Conservation (phyloP, 192 early-diverging fungal genomes). For the Podila verticillata region DNA sequence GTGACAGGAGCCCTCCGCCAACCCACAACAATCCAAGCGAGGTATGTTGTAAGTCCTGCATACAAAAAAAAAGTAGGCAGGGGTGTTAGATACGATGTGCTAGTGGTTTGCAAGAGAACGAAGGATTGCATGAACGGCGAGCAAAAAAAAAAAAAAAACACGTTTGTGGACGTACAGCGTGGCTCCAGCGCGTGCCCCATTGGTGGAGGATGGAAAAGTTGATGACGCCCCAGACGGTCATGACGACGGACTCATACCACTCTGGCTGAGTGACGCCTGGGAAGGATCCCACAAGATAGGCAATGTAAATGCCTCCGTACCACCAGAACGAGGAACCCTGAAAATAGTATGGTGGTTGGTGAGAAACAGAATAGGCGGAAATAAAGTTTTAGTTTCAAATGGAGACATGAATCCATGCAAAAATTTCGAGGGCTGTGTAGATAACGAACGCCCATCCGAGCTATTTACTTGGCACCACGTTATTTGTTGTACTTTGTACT, state of each 20-base stretch:
- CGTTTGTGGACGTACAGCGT: constrained; percentile 27
- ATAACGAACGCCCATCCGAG: too few species aligned
- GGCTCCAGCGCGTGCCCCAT: constrained; percentile 55
- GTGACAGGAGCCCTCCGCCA: constrained; percentile 53
- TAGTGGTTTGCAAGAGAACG: not conserved
- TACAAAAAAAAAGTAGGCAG: not conserved
- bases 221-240: constrained; percentile 56
- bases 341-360: not conserved
- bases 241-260: constrained; percentile 50
- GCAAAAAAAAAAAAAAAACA: not conserved
- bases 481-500: not conserved
- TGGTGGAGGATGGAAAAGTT: constrained; percentile 51
- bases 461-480: too few species aligned
- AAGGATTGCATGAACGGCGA: not conserved
- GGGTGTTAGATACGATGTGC: constrained; percentile 4
- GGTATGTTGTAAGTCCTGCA: constrained; percentile 45
- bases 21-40: constrained; percentile 57
- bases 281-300: constrained; percentile 55
- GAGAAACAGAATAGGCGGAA: not conserved
- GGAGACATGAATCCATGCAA: not conserved
- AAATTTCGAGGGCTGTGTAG: not conserved
- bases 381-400: not conserved
- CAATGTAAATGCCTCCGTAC: constrained; percentile 54
- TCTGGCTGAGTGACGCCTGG: constrained; percentile 51
- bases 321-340: constrained; percentile 53